These are phyloP conservation scores for Eutrema japonicum DNA, from an alignment of 345 rosid genomes.

Conservation along the genomic window DNA sequence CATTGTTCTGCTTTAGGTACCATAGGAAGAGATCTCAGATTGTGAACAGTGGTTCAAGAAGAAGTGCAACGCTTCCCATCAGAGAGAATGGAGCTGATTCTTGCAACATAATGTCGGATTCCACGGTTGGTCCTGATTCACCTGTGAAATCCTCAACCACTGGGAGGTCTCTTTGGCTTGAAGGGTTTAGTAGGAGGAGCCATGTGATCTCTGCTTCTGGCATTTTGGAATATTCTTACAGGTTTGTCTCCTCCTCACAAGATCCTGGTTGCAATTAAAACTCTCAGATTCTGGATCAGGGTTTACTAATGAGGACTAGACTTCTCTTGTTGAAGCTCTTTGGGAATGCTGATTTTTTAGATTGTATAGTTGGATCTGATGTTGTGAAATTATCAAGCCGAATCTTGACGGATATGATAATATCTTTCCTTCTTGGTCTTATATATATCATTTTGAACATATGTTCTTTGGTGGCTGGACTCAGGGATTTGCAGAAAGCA, in stretches of 20 bases:
- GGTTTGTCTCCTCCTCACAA: constrained; percentile 53
- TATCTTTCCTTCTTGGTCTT: constrained; percentile 9
- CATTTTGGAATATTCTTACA: constrained; percentile 90
- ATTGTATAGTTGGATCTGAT: constrained; percentile 11
- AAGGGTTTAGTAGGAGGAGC: constrained; percentile 65
- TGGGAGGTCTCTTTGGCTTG: constrained; percentile 78
- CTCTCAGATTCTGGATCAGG: constrained; percentile 19
- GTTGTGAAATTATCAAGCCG: neutral
- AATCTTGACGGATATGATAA: constrained; percentile 9
- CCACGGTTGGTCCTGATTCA: constrained; percentile 82
- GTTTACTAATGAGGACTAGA: constrained; percentile 17
- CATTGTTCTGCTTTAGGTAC: constrained; percentile 8
- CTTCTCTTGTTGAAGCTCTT: neutral
- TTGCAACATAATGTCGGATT: constrained; percentile 77
- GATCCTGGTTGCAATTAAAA: constrained; percentile 1
- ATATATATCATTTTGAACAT: neutral
- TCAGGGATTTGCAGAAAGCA: constrained; percentile 97
- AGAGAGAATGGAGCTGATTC: constrained; percentile 79
- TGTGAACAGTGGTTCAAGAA: constrained; percentile 82
- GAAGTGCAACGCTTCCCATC: constrained; percentile 78
- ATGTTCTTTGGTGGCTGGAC: constrained; percentile 19
- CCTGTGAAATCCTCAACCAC: constrained; percentile 71
- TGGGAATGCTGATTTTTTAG: neutral
- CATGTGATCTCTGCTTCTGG: constrained; percentile 75
- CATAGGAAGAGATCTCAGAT: constrained; percentile 56